A percentile compares a stretch with the other conserved stretches of the same genome.
These are phyloP conservation scores for Zoysia japonica DNA, from an alignment of 176 grass and related monocot species.

Conservation along the genomic window DNA sequence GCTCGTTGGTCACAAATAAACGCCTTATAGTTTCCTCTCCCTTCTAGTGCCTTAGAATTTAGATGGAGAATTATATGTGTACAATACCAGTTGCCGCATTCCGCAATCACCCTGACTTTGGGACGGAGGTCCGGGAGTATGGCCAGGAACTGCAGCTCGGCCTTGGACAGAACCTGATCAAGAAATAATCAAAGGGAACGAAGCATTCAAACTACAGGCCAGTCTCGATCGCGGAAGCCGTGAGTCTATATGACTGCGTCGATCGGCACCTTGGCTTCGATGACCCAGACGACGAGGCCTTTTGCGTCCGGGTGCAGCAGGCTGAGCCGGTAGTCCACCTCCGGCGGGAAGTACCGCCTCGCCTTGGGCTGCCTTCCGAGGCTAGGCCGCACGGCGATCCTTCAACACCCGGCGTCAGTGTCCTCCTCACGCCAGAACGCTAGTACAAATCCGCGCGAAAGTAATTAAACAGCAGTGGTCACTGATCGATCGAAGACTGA, in stretches of 20 bases:
- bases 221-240: too few relatives aligned
- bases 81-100: constrained; percentile 79
- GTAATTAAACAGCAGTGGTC: too few relatives aligned
- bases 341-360: constrained; percentile 92
- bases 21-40: neutral
- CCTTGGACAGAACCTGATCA: constrained; percentile 83
- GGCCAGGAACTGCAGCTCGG: constrained; percentile 84
- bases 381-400: constrained; percentile 59
- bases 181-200: neutral
- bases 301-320: constrained; percentile 85
- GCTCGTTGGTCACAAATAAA: constrained; percentile 19
- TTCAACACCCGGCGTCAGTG: constrained; percentile 1
- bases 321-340: constrained; percentile 93
- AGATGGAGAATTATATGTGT: neutral
- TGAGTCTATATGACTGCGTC: too few relatives aligned
- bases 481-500: neutral
- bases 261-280: constrained; percentile 70
- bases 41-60: neutral
- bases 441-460: too few relatives aligned
- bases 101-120: constrained; percentile 75
- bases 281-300: constrained; percentile 80
- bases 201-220: neutral
- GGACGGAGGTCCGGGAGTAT: constrained; percentile 80
- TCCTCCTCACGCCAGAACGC: too few relatives aligned
- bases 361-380: constrained; percentile 86